A percentile compares a stretch with the other conserved stretches of the same genome.
Evolutionary conservation across 2,329 filamentous ascomycete species (phyloP).

Genomic region (Pseudogymnoascus sp.): DNA sequence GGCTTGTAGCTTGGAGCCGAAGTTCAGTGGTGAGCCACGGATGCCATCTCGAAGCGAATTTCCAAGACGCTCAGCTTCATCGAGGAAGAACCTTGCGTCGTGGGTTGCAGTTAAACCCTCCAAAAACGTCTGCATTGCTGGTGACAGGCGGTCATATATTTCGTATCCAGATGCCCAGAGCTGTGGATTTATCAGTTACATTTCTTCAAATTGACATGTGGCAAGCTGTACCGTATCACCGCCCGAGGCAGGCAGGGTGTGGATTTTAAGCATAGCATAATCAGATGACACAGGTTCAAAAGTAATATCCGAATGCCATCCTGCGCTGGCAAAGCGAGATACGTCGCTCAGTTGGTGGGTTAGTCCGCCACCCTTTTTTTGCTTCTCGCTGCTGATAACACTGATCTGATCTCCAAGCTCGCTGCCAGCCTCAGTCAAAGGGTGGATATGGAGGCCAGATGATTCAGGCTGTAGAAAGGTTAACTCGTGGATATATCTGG

Average conservation of each 20-base stretch:
- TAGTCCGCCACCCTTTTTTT: constrained; percentile 47
- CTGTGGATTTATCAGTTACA: constrained; percentile 11
- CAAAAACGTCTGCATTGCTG: constrained; percentile 39
- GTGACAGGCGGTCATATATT: constrained; percentile 48
- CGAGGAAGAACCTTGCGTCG: constrained; percentile 43
- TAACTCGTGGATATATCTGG: background rate
- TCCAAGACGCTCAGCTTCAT: constrained; percentile 41
- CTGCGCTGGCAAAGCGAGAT: constrained; percentile 39
- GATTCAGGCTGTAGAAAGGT: constrained; percentile 26
- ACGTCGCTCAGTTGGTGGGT: constrained; percentile 45
- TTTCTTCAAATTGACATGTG: constrained; percentile 10
- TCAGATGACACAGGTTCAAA: constrained; percentile 48
- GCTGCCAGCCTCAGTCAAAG: constrained; percentile 44
- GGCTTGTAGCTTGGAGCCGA: constrained; percentile 40
- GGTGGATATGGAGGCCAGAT: constrained; percentile 48
- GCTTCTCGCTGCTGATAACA: constrained; percentile 49
- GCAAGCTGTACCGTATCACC: constrained; percentile 31
- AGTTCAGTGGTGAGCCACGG: constrained; percentile 51
- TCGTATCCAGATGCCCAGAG: constrained; percentile 46
- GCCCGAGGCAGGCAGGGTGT: constrained; percentile 40
- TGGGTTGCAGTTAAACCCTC: constrained; percentile 44
- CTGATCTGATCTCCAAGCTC: constrained; percentile 49
- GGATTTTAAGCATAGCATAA: constrained; percentile 46
- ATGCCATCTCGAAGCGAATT: constrained; percentile 29
- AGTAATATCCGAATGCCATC: constrained; percentile 48